Percentiles rank a stretch among this genome's conserved stretches.
Evolutionary conservation across 805 yeast species (phyloP).

Genomic region (Sugiyamaella lignohabitans): DNA sequence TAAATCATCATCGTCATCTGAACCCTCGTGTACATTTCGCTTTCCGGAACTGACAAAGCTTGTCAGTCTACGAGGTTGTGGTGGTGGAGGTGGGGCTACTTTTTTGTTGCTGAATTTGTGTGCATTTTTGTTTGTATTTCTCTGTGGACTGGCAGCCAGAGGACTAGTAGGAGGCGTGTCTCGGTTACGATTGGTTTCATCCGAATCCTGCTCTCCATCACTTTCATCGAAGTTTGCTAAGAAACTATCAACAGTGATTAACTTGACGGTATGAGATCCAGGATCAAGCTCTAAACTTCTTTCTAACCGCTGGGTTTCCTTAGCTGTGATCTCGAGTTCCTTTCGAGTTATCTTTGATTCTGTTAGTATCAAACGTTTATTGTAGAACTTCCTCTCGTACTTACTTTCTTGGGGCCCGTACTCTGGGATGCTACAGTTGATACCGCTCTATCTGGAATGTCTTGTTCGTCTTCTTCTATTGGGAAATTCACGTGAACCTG

Average conservation of each 20-base stretch:
- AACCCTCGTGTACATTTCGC: neutral
- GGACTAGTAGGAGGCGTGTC: conserved; percentile 18
- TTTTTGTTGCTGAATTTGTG: conserved; percentile 1
- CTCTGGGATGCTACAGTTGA: neutral
- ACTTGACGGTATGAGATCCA: conserved; percentile 16
- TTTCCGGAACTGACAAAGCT: conserved; percentile 12
- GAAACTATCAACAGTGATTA: conserved; percentile 13
- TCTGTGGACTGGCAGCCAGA: neutral
- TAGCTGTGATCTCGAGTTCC: conserved; percentile 18
- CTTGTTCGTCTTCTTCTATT: no score
- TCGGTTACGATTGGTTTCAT: neutral
- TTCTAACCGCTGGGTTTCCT: conserved; percentile 20
- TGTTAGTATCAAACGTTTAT: neutral
- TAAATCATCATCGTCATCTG: conserved; percentile 19
- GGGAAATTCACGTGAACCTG: neutral
- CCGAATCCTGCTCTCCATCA: conserved; percentile 1
- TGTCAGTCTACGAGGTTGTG: conserved; percentile 12
- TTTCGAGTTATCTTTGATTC: conserved; percentile 19
- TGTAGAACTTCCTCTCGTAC: neutral
- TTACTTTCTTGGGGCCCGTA: conserved; percentile 1
- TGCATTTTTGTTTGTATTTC: no score
- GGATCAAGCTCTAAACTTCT: conserved; percentile 23
- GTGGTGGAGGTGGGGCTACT: neutral
- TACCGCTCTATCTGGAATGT: no score
- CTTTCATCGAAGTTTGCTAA: conserved; percentile 13